Evolutionary conservation across 805 yeast genomes (phyloP), one percentile per base, ranked within the genome.

Genomic region (Schwanniomyces yamadae): DNA sequence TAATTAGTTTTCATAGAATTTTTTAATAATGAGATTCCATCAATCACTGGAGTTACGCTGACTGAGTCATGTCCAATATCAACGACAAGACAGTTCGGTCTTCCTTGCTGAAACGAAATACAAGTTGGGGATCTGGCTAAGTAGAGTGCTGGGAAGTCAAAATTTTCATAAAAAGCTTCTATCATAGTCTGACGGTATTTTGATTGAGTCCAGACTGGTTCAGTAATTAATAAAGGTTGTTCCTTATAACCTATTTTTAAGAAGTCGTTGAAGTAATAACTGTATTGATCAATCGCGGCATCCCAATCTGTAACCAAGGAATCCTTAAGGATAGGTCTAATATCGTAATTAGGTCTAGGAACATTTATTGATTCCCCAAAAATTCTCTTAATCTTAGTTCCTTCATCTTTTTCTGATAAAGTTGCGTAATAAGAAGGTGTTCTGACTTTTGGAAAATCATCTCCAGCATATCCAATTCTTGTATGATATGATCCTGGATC

Each of bases 381-480:
- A 36, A 67, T 38, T 37, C 46, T 52, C 48, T 42, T 49, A 48
- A 39, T 42, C 40, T 43, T 50, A 17, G 39, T 34, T 44, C 40
- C 69, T 36, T 57, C 59, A 31, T 23, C 35, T n/a, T 31, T 33
- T 39, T 30, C 37, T 42, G 21, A 40, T 31, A 24, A 20, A 21
- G 28, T 36, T n/a, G 58, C 65, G 52, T 78, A 87, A 41, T 59
- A 73, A 1, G 96, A 84, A 3, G 96, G 93, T 9, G 82, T 58
- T 16, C 84, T 77, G 4, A 80, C 65, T 44, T 82, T 77, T 9
- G 99, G 99, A 36, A 78, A 73, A 55, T 90, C 96, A 39, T 88
- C 91, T 8, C 98, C 98, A 3, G 97, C 90, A 59, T 78, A 89
- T 1, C 99, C 99, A 13, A 83, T 78, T 36, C 91, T 78, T 5